Conservation (phyloP, 2,329 filamentous ascomycete species). For the Colletotrichum sansevieriae region DNA sequence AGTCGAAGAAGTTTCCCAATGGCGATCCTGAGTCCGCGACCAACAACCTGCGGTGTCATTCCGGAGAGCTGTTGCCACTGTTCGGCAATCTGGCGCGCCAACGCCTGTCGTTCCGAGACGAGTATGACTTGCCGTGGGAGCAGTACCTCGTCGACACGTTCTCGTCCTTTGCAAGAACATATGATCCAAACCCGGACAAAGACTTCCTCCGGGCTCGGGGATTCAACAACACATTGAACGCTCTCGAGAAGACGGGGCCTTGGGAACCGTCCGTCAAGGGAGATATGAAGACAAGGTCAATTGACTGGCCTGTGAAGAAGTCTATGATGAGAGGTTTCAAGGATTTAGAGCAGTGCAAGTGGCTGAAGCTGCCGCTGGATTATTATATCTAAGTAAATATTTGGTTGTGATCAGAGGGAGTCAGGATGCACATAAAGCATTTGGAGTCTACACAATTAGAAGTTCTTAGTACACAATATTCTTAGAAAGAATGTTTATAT, state of each 20-base stretch:
- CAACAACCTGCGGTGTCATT: slow-evolving; percentile 62
- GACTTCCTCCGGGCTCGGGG: slow-evolving; percentile 50
- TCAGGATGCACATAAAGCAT: slow-evolving; percentile 8
- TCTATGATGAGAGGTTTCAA: slow-evolving; percentile 52
- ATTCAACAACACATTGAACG: slow-evolving; percentile 49
- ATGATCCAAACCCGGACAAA: slow-evolving; percentile 58
- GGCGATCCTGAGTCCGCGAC: slow-evolving; percentile 56
- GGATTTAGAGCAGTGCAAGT: slow-evolving; percentile 61
- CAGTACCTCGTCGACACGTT: slow-evolving; percentile 55
- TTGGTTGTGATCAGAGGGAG: neutral
- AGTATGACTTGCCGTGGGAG: slow-evolving; percentile 44
- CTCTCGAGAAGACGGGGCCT: slow-evolving; percentile 53
- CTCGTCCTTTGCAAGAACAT: slow-evolving; percentile 58
- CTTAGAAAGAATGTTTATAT: neutral
- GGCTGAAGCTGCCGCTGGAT: slow-evolving; percentile 54
- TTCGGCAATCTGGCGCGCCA: slow-evolving; percentile 55
- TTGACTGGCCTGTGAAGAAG: slow-evolving; percentile 50
- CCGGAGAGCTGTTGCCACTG: slow-evolving; percentile 58
- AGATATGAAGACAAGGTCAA: slow-evolving; percentile 58
- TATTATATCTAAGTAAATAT: slow-evolving; percentile 50
- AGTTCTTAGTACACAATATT: neutral
- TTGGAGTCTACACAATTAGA: neutral
- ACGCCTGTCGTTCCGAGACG: slow-evolving; percentile 54
- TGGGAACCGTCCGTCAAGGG: slow-evolving; percentile 52
- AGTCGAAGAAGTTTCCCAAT: slow-evolving; percentile 49